These are phyloP conservation scores for Lactarius sanguifluus DNA, from an alignment of 768 basidiomycete species.

Conservation along the genomic window DNA sequence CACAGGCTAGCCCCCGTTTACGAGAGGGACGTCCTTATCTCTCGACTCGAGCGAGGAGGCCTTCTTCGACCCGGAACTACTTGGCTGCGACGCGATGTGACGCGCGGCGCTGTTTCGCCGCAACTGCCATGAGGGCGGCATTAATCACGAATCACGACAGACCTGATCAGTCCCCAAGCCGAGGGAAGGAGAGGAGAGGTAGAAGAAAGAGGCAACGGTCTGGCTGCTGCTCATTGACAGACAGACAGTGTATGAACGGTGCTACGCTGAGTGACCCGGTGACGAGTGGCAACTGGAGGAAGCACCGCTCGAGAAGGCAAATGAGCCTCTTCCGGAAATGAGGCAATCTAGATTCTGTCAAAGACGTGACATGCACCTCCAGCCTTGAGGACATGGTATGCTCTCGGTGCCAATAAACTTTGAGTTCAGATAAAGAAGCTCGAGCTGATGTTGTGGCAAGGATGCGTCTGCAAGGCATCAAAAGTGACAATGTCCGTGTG, in stretches of 20 bases:
- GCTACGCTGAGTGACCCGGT: slow-evolving; percentile 2
- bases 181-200: neutral
- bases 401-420: neutral
- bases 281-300: slow-evolving; percentile 7
- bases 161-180: neutral
- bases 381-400: neutral
- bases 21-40: slow-evolving; percentile 17
- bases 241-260: neutral
- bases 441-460: neutral
- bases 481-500: neutral
- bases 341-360: slow-evolving; percentile 6
- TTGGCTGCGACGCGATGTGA: neutral
- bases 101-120: neutral
- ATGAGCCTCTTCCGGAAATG: neutral
- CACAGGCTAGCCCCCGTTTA: slow-evolving; percentile 20
- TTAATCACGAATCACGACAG: slow-evolving; percentile 7
- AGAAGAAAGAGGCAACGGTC: neutral
- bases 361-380: neutral
- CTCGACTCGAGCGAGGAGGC: neutral
- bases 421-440: neutral
- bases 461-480: neutral
- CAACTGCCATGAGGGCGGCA: neutral
- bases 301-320: slow-evolving; percentile 6
- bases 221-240: neutral
- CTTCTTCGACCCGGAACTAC: neutral